phyloP scores from a whole-genome alignment of 352 stramenopile species.

The Pythium grandisporangium region DNA sequence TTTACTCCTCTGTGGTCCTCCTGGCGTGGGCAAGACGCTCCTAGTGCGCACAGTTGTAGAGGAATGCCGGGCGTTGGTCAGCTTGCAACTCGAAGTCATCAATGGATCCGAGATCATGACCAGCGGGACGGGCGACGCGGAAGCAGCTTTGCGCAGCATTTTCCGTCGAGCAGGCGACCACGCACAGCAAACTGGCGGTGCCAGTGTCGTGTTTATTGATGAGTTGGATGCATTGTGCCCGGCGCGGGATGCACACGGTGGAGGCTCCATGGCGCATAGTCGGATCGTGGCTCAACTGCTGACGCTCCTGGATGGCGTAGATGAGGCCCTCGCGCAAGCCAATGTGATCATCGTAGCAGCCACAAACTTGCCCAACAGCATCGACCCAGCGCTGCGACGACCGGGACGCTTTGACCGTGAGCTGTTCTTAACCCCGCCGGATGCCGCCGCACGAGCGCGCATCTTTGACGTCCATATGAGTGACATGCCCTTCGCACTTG shows the following conservation, averaged over 20 bases:
- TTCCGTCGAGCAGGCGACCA: constrained; percentile 36
- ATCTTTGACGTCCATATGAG: constrained; percentile 63
- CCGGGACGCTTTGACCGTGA: constrained; percentile 79
- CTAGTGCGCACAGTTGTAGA: constrained; percentile 60
- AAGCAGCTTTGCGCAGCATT: constrained; percentile 44
- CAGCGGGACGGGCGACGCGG: constrained; percentile 57
- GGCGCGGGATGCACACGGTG: constrained; percentile 76
- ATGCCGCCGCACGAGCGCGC: constrained; percentile 21
- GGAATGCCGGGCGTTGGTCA: constrained; percentile 34
- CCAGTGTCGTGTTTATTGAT: constrained; percentile 92
- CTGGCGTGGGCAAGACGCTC: constrained; percentile 76
- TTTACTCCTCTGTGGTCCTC: constrained; percentile 60
- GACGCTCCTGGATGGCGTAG: constrained; percentile 92
- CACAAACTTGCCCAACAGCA: constrained; percentile 92
- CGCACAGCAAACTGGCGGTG: constrained; percentile 14
- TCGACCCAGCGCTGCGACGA: constrained; percentile 71
- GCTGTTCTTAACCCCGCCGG: constrained; percentile 49
- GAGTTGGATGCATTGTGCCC: constrained; percentile 94
- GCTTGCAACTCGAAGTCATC: constrained; percentile 54
- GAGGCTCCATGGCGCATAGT: constrained; percentile 35
- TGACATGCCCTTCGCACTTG: constrained; percentile 23
- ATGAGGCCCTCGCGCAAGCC: constrained; percentile 36
- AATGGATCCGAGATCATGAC: constrained; percentile 81
- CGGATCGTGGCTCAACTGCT: constrained; percentile 92
- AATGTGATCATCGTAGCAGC: constrained; percentile 93